Percentiles rank a stretch among this genome's conserved stretches.
Evolutionary conservation across 768 basidiomycete species (phyloP).

Genomic region (Daedaleopsis nitida): DNA sequence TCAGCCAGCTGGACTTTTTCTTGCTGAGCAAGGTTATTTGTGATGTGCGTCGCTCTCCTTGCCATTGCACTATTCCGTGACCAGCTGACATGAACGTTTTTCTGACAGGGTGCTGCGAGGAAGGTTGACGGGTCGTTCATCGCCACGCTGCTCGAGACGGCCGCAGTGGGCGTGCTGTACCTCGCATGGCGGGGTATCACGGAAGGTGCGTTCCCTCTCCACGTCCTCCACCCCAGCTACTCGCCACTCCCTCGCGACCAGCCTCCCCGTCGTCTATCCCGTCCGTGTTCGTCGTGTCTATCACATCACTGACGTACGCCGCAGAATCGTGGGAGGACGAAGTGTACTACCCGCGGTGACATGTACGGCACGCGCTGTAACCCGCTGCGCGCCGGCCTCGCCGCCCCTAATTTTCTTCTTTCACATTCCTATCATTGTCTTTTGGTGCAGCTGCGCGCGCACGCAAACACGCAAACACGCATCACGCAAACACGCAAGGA

Average conservation of each 20-base stretch:
- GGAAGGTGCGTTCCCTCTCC: constrained; percentile 58
- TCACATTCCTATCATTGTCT: not conserved
- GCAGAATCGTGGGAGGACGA: constrained; percentile 52
- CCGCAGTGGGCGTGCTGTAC: constrained; percentile 66
- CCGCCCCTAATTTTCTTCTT: too few relatives aligned
- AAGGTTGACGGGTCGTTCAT: constrained; percentile 91
- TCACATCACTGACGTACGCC: not conserved
- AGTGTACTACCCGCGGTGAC: constrained; percentile 41
- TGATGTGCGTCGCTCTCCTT: constrained; percentile 43
- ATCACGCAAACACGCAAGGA: too few relatives aligned
- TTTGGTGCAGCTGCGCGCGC: not conserved
- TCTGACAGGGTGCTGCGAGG: constrained; percentile 52
- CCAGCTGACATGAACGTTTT: not conserved
- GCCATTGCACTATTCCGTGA: not conserved
- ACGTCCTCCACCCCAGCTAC: too few relatives aligned
- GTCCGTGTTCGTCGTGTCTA: not conserved
- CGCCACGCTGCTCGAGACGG: constrained; percentile 82
- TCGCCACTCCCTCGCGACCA: too few relatives aligned
- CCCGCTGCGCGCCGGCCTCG: not conserved
- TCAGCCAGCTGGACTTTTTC: constrained; percentile 83
- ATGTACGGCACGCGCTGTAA: constrained; percentile 1
- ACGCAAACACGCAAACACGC: too few relatives aligned
- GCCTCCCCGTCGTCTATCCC: too few relatives aligned
- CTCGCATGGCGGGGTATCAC: constrained; percentile 88
- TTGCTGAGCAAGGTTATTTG: constrained; percentile 80